phyloP scores from a whole-genome alignment of 2,329 filamentous ascomycete species.

The Sphaerulina vaccinii region DNA sequence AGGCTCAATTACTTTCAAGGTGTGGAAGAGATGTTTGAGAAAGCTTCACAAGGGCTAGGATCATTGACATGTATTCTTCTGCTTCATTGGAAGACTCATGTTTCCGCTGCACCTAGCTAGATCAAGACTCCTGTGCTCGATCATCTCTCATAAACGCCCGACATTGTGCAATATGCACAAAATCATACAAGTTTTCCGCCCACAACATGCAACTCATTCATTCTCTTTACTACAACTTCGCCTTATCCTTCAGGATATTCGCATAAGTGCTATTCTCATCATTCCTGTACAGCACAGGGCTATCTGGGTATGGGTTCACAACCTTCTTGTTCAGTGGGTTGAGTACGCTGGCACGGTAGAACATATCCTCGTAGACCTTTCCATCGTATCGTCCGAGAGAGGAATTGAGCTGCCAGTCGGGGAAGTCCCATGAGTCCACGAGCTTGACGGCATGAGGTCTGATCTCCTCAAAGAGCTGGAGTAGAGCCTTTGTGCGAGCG shows the following conservation, averaged over 20 bases:
- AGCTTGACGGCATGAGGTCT: conserved; percentile 70
- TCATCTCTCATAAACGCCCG: too few species aligned
- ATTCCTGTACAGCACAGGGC: conserved; percentile 60
- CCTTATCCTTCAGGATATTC: conserved; percentile 38
- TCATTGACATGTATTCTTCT: too few species aligned
- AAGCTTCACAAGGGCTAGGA: too few species aligned
- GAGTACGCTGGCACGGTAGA: conserved; percentile 66
- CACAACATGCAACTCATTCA: neutral
- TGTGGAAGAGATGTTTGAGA: too few species aligned
- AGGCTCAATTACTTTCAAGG: too few species aligned
- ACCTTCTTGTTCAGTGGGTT: conserved; percentile 72
- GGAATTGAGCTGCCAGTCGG: conserved; percentile 75
- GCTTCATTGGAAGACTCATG: too few species aligned
- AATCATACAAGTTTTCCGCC: too few species aligned
- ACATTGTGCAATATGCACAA: too few species aligned
- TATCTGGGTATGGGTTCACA: conserved; percentile 70
- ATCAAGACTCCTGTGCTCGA: too few species aligned
- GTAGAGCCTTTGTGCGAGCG: conserved; percentile 64
- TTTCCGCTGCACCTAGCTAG: too few species aligned
- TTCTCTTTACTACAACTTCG: conserved; percentile 7
- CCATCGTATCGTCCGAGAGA: conserved; percentile 69
- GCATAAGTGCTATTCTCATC: conserved; percentile 43
- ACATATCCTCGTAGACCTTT: conserved; percentile 76
- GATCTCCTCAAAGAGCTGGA: conserved; percentile 69
- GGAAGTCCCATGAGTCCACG: conserved; percentile 73